Evolutionary conservation across 2,329 filamentous ascomycete species (phyloP).

Genomic region (Botrytis cinerea): DNA sequence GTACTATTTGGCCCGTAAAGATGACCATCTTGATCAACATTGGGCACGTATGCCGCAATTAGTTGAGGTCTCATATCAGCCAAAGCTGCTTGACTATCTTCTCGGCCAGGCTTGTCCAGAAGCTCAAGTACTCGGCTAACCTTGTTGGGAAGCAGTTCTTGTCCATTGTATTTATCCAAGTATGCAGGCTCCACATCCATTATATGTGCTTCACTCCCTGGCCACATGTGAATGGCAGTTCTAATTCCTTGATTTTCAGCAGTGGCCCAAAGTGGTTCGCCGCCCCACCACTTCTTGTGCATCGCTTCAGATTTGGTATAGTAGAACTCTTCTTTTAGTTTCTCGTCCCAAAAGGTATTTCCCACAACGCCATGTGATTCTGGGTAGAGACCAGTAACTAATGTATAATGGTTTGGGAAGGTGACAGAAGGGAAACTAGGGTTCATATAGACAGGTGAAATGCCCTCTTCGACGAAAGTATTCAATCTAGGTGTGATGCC

Average conservation of each 20-base stretch:
- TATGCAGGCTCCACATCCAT: constrained; percentile 73
- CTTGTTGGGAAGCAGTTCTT: constrained; percentile 74
- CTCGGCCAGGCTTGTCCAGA: constrained; percentile 76
- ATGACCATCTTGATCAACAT: constrained; percentile 87
- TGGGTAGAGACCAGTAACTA: constrained; percentile 88
- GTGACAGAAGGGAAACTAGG: constrained; percentile 96
- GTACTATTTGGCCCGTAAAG: constrained; percentile 92
- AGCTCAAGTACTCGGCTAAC: constrained; percentile 78
- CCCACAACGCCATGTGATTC: constrained; percentile 92
- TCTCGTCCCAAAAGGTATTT: constrained; percentile 92
- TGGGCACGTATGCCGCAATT: constrained; percentile 91
- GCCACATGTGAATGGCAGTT: constrained; percentile 97
- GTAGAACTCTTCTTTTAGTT: constrained; percentile 75
- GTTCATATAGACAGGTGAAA: constrained; percentile 89
- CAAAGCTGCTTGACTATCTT: constrained; percentile 54
- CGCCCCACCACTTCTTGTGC: constrained; percentile 90
- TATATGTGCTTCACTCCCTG: constrained; percentile 88
- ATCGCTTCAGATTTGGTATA: constrained; percentile 78
- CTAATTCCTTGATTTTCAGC: constrained; percentile 79
- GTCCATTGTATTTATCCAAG: constrained; percentile 80
- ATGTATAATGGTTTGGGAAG: constrained; percentile 93
- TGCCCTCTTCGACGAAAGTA: constrained; percentile 73
- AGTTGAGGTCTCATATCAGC: constrained; percentile 75
- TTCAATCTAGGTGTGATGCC: constrained; percentile 81
- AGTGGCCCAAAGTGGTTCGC: constrained; percentile 91